These are phyloP conservation scores for Globisporangium cylindrosporum DNA, from an alignment of 352 stramenopile species.

Conservation along the genomic window DNA sequence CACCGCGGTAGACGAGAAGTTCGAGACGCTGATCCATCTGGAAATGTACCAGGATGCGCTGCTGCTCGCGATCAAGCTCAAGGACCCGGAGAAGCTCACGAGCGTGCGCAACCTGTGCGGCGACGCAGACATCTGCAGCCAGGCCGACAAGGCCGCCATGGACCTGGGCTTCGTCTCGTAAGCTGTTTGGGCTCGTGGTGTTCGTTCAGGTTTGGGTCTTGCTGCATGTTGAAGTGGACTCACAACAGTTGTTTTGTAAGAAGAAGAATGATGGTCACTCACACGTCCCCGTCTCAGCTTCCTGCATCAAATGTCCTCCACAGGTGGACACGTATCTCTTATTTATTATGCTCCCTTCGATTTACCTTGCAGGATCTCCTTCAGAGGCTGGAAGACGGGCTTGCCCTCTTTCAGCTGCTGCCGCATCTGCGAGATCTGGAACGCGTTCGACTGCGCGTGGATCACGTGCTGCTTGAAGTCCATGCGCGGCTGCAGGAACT, in stretches of 20 bases:
- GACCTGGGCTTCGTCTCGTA: slow-evolving; percentile 80
- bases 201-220: slow-evolving; percentile 5
- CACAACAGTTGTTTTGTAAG: neutral
- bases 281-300: neutral
- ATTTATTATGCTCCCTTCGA: neutral
- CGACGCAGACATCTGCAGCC: slow-evolving; percentile 68
- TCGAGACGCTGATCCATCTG: slow-evolving; percentile 83
- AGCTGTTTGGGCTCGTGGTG: neutral
- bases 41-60: slow-evolving; percentile 82
- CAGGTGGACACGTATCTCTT: neutral
- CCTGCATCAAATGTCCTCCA: neutral
- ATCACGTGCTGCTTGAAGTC: slow-evolving; percentile 21
- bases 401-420: slow-evolving; percentile 9
- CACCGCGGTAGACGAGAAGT: slow-evolving; percentile 82
- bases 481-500: slow-evolving; percentile 26
- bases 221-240: slow-evolving; percentile 1
- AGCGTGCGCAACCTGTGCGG: slow-evolving; percentile 79
- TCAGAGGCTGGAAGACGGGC: neutral
- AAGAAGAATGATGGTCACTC: neutral
- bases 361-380: neutral
- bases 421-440: slow-evolving; percentile 11
- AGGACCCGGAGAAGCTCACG: slow-evolving; percentile 85
- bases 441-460: slow-evolving; percentile 12
- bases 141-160: slow-evolving; percentile 78
- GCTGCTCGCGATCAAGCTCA: slow-evolving; percentile 81